phyloP scores from a whole-genome alignment of 495 filamentous ascomycete species.

The Penicillium alfredii region DNA sequence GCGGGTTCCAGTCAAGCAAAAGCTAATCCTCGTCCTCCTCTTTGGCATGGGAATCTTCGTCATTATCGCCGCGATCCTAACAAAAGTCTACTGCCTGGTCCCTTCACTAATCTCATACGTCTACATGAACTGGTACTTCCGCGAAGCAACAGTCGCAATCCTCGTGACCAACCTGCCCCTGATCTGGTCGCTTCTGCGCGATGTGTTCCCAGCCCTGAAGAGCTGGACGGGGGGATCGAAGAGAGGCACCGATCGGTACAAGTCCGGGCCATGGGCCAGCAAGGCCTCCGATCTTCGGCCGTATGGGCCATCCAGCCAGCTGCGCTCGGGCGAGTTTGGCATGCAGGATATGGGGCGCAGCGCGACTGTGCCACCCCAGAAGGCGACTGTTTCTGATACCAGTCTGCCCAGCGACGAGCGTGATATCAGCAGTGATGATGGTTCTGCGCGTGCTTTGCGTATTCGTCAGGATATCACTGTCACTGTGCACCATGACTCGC shows the following conservation, averaged over 20 bases:
- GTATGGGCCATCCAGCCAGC: slow-evolving; percentile 29
- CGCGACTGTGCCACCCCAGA: slow-evolving; percentile 24
- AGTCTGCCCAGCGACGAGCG: slow-evolving; percentile 29
- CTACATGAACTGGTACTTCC: slow-evolving; percentile 67
- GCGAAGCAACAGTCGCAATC: slow-evolving; percentile 61
- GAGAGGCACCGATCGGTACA: slow-evolving; percentile 33
- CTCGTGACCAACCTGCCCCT: slow-evolving; percentile 62
- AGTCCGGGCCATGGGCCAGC: slow-evolving; percentile 33
- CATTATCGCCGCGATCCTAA: slow-evolving; percentile 58
- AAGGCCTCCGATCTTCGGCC: slow-evolving; percentile 27
- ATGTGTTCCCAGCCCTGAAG: slow-evolving; percentile 49
- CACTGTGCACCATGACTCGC: slow-evolving; percentile 34
- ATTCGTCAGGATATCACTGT: slow-evolving; percentile 45
- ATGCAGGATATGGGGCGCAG: slow-evolving; percentile 32
- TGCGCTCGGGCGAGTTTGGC: slow-evolving; percentile 29
- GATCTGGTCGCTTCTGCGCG: slow-evolving; percentile 56
- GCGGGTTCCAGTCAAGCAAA: slow-evolving; percentile 49
- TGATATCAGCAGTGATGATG: slow-evolving; percentile 34
- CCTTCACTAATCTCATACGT: slow-evolving; percentile 41
- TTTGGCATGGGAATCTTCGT: slow-evolving; percentile 61
- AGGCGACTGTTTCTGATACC: slow-evolving; percentile 26
- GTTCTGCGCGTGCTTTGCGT: slow-evolving; percentile 36
- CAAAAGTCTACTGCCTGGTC: slow-evolving; percentile 63
- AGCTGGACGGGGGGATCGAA: slow-evolving; percentile 44
- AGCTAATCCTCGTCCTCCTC: slow-evolving; percentile 47